Base-by-base conservation (phyloP, 306 rosid genomes). In the Luffa acutangula region DNA sequence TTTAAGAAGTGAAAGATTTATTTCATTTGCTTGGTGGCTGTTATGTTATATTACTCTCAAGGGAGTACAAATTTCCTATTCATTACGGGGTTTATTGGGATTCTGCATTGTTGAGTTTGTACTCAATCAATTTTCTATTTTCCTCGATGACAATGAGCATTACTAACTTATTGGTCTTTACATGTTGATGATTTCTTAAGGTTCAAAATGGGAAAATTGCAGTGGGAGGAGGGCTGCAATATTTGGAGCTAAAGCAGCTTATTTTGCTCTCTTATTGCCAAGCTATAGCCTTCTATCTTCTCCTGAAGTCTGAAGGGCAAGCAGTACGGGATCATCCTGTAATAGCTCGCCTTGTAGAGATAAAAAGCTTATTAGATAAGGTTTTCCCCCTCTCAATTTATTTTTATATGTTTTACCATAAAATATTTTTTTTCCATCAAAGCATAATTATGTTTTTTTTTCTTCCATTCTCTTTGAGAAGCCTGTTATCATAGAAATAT, bases 241-340 rank as follows among this genome's bases (percentile, higher is more conserved):
- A 92, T 87, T 87, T 92, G 83, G 96, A 92, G 86, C 79, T 94
- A 71, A 92, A 94, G 86, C 82, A 88, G 83, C 86, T 74, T 84
- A 83, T 92, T 74, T 81, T 90, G 83, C 79, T 94, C 78, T 83
- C 91, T 13, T 94, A 94, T 81, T 92, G 94, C 78, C 98, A 94
- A 91, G 91, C 97, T 79, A 91, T 92, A 84, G 85, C 89, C 4
- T 91, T 92, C 91, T 92, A 86, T 84, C 93, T 92, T 86, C 94
- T 94, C 51, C 96, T 94, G 86, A 94, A 92, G 84, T 89, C 98
- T 80, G 98, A 92, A 88, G 93, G 97, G 77, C 91, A 89, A 81
- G 81, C 90, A 62, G 91, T 92, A 41, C 88, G 78, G 75, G 93
- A 85, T 84, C 97, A 92, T 88, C 98, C 95, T 79, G 93, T 94